Base-by-base conservation (phyloP, 768 basidiomycete species). In the Roridomyces roridus region DNA sequence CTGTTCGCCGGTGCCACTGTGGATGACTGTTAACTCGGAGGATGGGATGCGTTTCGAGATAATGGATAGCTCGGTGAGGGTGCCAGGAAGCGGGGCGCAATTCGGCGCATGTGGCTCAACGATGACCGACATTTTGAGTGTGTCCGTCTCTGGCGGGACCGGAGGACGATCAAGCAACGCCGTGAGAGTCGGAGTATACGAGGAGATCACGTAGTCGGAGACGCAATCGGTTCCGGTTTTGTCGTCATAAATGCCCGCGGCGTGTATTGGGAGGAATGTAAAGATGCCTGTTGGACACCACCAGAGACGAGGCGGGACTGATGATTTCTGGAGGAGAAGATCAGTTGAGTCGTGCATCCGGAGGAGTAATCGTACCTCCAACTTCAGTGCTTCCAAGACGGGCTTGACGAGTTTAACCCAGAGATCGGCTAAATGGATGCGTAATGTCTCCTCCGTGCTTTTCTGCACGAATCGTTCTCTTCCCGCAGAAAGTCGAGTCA, bases 161-260 rank as follows among this genome's bases (percentile, higher is more conserved):
- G 35, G 18, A 6, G 53, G 53, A 17, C 23, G 24, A 29, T 37
- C 45, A 2, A 63, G 46, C 41, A 63, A 43, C 10, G 58, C 40
- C 17, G 51, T 37, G 15, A 65, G 40, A 12, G 57, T 63, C 10
- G 64, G 61, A 17, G 58, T 59, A 24, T 65, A 65, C 11, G 64
- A 65, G 18, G 64, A 63, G 18, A 65, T 48, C 36, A 48, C 46
- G 45, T 56, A 63, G 21, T 62, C 60, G 14, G 62, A 31, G 29
- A 63, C 49, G 21, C 49, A 37, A n/a, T 49, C 44, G 15, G 42
- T 42, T 36, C 37, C 34, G 29, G 29, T 31, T 8, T 59, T 34
- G 26, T 29, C n/a, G 26, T 29, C 24, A 26, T 59, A 65, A n/a
- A 40, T 51, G 36, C 57, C 60, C 21, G 64, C 60, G 10, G 64